Evolutionary conservation across 345 rosid species (phyloP).

Genomic region (Viola odorata): DNA sequence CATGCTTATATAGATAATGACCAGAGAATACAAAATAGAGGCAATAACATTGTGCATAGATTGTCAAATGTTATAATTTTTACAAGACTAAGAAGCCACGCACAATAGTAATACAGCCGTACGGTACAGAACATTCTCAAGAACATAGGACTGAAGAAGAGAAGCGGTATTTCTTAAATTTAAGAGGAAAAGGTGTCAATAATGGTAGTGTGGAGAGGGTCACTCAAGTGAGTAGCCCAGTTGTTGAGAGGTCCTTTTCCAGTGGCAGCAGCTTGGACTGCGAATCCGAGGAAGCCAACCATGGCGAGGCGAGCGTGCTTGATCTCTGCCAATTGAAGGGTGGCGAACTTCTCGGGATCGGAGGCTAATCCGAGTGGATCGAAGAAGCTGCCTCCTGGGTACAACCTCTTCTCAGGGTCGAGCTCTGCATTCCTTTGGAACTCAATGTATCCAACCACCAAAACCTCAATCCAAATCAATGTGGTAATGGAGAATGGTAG

Average conservation of each 20-base stretch:
- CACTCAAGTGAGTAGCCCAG: conserved; percentile 97
- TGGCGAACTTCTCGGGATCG: conserved; percentile 87
- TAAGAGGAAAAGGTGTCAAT: conserved; percentile 67
- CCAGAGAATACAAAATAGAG: background rate
- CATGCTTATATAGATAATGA: too few species aligned
- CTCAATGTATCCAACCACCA: conserved; percentile 86
- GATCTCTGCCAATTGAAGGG: conserved; percentile 91
- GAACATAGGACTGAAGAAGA: background rate
- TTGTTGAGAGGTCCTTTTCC: conserved; percentile 97
- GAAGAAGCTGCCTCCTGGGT: conserved; percentile 81
- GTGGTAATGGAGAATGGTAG: conserved; percentile 79
- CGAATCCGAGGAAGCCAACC: conserved; percentile 87
- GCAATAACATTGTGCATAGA: background rate
- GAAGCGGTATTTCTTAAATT: background rate
- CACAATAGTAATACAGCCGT: background rate
- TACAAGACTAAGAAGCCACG: conserved; percentile 13
- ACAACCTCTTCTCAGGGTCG: conserved; percentile 83
- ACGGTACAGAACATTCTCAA: background rate
- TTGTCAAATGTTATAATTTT: conserved; percentile 13
- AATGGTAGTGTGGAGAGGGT: conserved; percentile 98
- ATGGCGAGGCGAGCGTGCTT: conserved; percentile 98
- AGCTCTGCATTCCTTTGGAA: conserved; percentile 91
- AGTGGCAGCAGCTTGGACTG: conserved; percentile 84
- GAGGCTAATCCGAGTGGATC: conserved; percentile 84
- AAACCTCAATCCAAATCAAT: conserved; percentile 79